Percentiles rank a stretch among this genome's conserved stretches.
Evolutionary conservation across 192 early-diverging fungal species (phyloP).

Genomic region (Rhizophagus prolifer): DNA sequence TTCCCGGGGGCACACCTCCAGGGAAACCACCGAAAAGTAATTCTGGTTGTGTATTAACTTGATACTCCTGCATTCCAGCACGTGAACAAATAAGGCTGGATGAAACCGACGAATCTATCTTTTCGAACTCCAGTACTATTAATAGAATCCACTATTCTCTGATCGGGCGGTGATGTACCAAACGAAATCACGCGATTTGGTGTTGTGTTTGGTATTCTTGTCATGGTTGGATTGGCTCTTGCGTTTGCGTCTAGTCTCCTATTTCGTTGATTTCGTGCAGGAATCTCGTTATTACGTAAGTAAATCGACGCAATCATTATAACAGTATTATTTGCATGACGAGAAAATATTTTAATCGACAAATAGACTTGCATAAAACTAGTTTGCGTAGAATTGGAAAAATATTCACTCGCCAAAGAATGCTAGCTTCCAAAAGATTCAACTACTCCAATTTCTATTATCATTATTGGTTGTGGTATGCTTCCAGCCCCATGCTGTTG

Average conservation of each 20-base stretch:
- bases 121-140: not conserved
- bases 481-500: not conserved
- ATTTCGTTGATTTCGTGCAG: not conserved
- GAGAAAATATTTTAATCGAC: slow-evolving; percentile 23
- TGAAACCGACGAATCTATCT: slow-evolving; percentile 11
- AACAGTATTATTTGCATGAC: not conserved
- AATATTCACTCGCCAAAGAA: slow-evolving; percentile 4
- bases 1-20: not conserved
- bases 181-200: slow-evolving; percentile 21
- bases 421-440: slow-evolving; percentile 1
- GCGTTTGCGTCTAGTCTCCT: too few species aligned
- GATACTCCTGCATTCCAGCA: not conserved
- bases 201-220: not conserved
- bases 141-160: not conserved
- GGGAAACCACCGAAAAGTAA: slow-evolving; percentile 23
- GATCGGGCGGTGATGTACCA: slow-evolving; percentile 8
- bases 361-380: slow-evolving; percentile 24
- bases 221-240: too few species aligned
- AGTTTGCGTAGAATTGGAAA: slow-evolving; percentile 11
- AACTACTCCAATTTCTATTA: slow-evolving; percentile 15
- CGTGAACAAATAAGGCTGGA: slow-evolving; percentile 1
- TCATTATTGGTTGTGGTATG: slow-evolving; percentile 23
- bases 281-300: slow-evolving; percentile 20
- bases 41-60: slow-evolving; percentile 4
- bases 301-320: slow-evolving; percentile 15